A percentile compares a stretch with the other conserved stretches of the same genome.
Evolutionary conservation across 192 early-diverging fungal genomes (phyloP).

Genomic region (Chytriomyces sp.): DNA sequence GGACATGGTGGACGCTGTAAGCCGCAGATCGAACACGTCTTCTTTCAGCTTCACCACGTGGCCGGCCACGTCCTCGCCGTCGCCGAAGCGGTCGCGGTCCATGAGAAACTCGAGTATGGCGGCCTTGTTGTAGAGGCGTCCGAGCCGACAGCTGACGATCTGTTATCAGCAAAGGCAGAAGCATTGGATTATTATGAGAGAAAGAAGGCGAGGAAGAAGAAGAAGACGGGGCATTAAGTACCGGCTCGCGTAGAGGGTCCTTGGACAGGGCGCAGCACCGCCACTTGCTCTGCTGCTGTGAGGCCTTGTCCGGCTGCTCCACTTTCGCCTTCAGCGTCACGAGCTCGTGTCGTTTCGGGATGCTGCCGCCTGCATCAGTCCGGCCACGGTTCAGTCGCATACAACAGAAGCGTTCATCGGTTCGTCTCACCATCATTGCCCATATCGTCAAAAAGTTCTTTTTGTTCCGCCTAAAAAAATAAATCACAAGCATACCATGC

Average conservation of each 20-base stretch:
- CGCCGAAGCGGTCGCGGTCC: conserved; percentile 71
- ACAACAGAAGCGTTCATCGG: background rate
- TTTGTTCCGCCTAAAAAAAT: too few relatives aligned
- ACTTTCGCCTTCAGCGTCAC: conserved; percentile 77
- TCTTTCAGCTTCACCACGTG: conserved; percentile 71
- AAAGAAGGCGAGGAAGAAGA: background rate
- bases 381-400: background rate
- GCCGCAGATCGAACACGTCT: conserved; percentile 70
- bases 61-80: conserved; percentile 68
- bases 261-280: conserved; percentile 81
- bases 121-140: conserved; percentile 85
- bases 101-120: conserved; percentile 75
- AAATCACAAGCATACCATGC: too few relatives aligned
- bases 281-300: conserved; percentile 66
- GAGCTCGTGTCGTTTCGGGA: conserved; percentile 82
- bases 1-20: conserved; percentile 43
- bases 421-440: too few relatives aligned
- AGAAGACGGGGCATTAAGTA: too few relatives aligned
- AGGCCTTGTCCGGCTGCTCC: conserved; percentile 66
- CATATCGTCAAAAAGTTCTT: too few relatives aligned
- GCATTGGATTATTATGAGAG: background rate
- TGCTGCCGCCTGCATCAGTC: conserved; percentile 88
- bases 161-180: background rate
- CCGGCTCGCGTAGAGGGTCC: conserved; percentile 61
- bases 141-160: conserved; percentile 64